Conservation (phyloP, 2,329 filamentous ascomycete species). For the Fusarium sp. region DNA sequence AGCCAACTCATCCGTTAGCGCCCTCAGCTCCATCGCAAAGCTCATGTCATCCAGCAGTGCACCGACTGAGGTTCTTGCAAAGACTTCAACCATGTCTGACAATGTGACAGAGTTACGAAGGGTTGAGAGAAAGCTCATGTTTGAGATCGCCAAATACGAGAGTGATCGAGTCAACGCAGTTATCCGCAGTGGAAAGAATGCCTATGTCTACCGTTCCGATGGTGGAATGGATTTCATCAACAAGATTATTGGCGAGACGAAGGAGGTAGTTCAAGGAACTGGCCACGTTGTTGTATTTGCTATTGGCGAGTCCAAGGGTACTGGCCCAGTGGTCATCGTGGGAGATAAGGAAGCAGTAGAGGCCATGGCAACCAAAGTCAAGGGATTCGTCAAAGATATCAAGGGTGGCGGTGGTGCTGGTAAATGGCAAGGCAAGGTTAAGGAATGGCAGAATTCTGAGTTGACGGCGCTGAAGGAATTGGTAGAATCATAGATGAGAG, state of each 20-base stretch:
- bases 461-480: slow-evolving; percentile 38
- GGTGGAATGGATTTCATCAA: slow-evolving; percentile 49
- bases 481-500: slow-evolving; percentile 20
- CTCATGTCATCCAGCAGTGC: slow-evolving; percentile 42
- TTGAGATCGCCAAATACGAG: slow-evolving; percentile 47
- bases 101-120: slow-evolving; percentile 36
- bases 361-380: slow-evolving; percentile 24
- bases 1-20: slow-evolving; percentile 39
- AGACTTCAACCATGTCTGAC: slow-evolving; percentile 27
- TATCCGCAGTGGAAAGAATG: slow-evolving; percentile 34
- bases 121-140: slow-evolving; percentile 44
- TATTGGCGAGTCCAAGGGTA: slow-evolving; percentile 40
- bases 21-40: slow-evolving; percentile 40
- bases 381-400: slow-evolving; percentile 36
- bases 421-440: slow-evolving; percentile 51
- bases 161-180: slow-evolving; percentile 34
- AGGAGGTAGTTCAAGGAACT: slow-evolving; percentile 29
- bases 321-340: slow-evolving; percentile 43
- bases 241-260: slow-evolving; percentile 41
- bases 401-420: slow-evolving; percentile 47
- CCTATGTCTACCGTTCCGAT: slow-evolving; percentile 42
- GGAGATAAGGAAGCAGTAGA: slow-evolving; percentile 42
- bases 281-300: slow-evolving; percentile 41
- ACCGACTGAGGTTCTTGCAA: slow-evolving; percentile 37
- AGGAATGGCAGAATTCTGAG: slow-evolving; percentile 42